Conservation (phyloP, 2,329 filamentous ascomycete species). For the Bipolaris oryzae region DNA sequence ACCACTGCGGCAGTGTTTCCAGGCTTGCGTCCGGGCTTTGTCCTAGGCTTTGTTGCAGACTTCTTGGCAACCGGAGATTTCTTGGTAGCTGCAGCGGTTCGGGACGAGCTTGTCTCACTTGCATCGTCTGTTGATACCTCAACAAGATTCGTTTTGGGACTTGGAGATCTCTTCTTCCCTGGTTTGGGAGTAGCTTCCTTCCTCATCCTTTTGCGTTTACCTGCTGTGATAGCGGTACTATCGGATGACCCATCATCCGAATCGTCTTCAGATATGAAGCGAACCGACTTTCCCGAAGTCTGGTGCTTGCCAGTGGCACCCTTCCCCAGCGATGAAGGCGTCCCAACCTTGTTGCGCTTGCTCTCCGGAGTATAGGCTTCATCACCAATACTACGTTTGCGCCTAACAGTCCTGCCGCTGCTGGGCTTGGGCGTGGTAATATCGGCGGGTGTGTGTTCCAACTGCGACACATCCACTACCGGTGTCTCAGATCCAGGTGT, state of each 20-base stretch:
- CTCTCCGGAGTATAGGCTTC: background rate
- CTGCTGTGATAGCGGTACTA: background rate
- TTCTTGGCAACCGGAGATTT: background rate
- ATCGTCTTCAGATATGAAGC: background rate
- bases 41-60: background rate
- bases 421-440: background rate
- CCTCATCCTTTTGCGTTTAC: background rate
- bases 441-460: background rate
- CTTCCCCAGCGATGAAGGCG: background rate
- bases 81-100: background rate
- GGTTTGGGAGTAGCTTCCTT: background rate
- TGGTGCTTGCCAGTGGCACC: background rate
- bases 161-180: background rate
- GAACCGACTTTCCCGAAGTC: background rate
- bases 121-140: background rate
- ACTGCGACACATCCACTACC: background rate
- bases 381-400: constrained; percentile 8
- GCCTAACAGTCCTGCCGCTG: background rate
- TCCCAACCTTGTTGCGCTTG: background rate
- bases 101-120: background rate
- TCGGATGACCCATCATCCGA: background rate
- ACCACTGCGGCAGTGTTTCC: background rate
- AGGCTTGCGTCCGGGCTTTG: background rate
- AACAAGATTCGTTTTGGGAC: background rate
- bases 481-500: background rate